Evolutionary conservation across 1,284 basidiomycete species (phyloP), one percentile per base, ranked within the genome.

Genomic region (Ustilago xerochloae): DNA sequence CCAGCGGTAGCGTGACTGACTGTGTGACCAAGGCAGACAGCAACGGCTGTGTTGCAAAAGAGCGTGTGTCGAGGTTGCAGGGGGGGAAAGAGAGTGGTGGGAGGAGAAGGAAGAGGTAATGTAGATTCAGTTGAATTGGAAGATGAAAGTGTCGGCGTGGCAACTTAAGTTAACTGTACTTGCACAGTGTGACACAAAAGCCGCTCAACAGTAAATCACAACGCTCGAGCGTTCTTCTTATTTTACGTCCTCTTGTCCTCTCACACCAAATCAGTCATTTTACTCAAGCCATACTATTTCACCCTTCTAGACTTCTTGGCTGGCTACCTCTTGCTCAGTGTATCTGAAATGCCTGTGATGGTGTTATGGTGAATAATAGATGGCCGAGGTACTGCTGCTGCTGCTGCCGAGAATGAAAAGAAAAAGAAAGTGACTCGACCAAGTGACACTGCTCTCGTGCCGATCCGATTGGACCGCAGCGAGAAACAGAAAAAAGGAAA

Each of bases 391-490:
- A n/a, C 35, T 4, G 35, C 35, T 38, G 35, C 32, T 29, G 26
- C 36, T 35, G 24, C 16, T 18, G 36, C 26, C 32, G 16, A 29
- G 18, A 50, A 20, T 43, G 9, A 47, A 47, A 59, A 66, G 38
- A 15, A 50, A 20, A 33, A 6, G 41, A 47, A 59, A 66, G 38
- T 66, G 63, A 66, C 63, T 66, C 63, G 63, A 66, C 48, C 26
- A n/a, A 20, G 9, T 9, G 20, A 55, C 39, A 65, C 51, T 60
- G 51, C 28, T 15, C 43, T 50, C 6, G 43, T 48, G 54, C 62
- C 15, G 30, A 28, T 32, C 24, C 12, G 13, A 45, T 53, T 47
- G 24, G 22, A 26, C 24, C 28, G 22, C 26, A 36, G 18, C 24
- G 22, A 16, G 22, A 35, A 29, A 16, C 36, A 29, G 36, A 46